Conservation (phyloP, 2,329 filamentous ascomycete genomes). For the Gaeumannomyces tritici region DNA sequence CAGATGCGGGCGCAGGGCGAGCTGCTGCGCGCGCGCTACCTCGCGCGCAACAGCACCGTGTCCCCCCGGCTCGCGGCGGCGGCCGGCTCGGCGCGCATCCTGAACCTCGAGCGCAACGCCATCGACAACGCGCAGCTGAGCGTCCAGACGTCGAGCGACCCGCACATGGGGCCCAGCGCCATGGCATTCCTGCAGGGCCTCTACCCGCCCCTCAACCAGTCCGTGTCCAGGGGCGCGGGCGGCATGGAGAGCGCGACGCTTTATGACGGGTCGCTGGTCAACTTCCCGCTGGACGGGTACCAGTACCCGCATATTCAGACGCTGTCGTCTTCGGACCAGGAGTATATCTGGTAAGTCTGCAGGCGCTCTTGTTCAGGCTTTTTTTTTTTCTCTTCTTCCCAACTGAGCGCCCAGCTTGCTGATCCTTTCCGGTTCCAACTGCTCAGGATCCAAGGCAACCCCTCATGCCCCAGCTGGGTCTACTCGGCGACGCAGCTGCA, state of each 20-base stretch:
- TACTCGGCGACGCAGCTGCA: constrained; percentile 10
- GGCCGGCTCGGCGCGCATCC: constrained; percentile 26
- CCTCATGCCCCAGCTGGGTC: constrained; percentile 26
- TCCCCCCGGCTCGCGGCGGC: constrained; percentile 10
- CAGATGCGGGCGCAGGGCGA: constrained; percentile 40
- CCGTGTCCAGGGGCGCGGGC: constrained; percentile 25
- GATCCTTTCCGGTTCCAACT: background rate
- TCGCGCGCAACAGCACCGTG: constrained; percentile 17
- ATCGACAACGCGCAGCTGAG: constrained; percentile 39
- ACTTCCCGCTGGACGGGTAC: constrained; percentile 66
- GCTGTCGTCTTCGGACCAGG: constrained; percentile 32
- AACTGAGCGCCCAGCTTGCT: background rate
- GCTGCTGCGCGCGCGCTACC: constrained; percentile 38
- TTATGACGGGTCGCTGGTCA: constrained; percentile 38
- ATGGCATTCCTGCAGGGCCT: constrained; percentile 74
- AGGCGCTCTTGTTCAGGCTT: background rate
- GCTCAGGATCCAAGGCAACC: constrained; percentile 26
- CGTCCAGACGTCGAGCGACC: constrained; percentile 29
- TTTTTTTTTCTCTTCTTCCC: too few relatives aligned
- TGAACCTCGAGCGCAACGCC: constrained; percentile 28
- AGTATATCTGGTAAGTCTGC: constrained; percentile 32
- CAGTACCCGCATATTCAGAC: constrained; percentile 65
- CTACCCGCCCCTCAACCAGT: constrained; percentile 57
- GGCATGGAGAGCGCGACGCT: constrained; percentile 15
- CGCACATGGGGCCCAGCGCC: constrained; percentile 55